Conservation (phyloP, 2,329 filamentous ascomycete species). For the Cadophora gregata region DNA sequence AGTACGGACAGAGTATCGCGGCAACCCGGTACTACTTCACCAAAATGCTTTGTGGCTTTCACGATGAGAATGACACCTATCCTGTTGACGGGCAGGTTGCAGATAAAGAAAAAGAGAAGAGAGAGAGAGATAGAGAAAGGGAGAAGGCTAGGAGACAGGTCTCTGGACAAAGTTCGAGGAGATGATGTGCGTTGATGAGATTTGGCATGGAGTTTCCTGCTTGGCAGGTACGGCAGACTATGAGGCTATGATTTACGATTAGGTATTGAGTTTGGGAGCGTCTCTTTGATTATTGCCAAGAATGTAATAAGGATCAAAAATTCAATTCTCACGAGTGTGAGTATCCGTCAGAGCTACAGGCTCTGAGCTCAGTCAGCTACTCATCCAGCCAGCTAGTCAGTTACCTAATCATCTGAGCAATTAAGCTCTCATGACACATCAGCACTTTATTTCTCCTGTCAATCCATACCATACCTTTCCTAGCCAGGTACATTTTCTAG, state of each 20-base stretch:
- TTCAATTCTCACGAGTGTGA: not conserved
- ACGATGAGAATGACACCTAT: slow-evolving; percentile 42
- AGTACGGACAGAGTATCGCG: slow-evolving; percentile 56
- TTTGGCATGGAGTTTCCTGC: not conserved
- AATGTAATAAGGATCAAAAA: not conserved
- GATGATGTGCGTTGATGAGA: not conserved
- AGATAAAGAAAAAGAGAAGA: slow-evolving; percentile 9
- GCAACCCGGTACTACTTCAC: slow-evolving; percentile 62
- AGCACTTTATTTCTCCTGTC: not conserved
- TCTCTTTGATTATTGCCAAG: not conserved
- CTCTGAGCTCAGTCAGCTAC: not conserved
- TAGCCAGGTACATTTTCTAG: not conserved
- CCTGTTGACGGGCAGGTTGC: slow-evolving; percentile 10
- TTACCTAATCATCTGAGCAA: not conserved
- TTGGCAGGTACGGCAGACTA: not conserved
- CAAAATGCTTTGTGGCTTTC: slow-evolving; percentile 60
- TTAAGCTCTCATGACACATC: not conserved
- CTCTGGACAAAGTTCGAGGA: slow-evolving; percentile 15
- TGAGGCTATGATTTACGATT: not conserved
- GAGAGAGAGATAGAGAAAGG: not conserved
- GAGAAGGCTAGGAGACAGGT: slow-evolving; percentile 7
- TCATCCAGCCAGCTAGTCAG: not conserved
- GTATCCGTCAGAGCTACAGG: not conserved
- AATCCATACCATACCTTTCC: not conserved
- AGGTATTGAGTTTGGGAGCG: not conserved